These are phyloP conservation scores for Leucogyrophana mollusca DNA, from an alignment of 768 basidiomycete species.

Conservation along the genomic window DNA sequence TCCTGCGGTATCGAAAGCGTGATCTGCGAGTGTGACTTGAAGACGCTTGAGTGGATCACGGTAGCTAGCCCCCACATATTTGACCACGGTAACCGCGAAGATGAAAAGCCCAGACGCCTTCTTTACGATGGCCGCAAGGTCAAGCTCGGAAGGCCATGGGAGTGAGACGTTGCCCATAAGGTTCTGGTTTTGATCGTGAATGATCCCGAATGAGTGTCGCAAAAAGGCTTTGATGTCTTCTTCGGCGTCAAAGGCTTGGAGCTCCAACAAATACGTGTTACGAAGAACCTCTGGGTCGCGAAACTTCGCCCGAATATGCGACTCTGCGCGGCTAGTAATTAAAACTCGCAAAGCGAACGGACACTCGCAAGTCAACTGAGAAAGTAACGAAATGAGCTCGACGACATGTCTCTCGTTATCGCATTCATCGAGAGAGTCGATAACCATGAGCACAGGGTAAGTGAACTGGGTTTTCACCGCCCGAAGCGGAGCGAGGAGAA, in stretches of 20 bases:
- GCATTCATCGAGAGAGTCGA: slow-evolving; percentile 26
- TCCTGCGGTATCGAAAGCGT: background rate
- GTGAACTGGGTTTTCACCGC: slow-evolving; percentile 5
- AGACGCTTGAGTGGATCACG: slow-evolving; percentile 17
- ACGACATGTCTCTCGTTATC: slow-evolving; percentile 22
- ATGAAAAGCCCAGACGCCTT: slow-evolving; percentile 24
- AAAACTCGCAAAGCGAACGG: slow-evolving; percentile 20
- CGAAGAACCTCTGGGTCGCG: slow-evolving; percentile 11
- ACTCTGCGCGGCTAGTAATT: slow-evolving; percentile 19
- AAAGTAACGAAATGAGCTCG: slow-evolving; percentile 23
- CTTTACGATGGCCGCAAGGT: slow-evolving; percentile 16
- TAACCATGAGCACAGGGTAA: slow-evolving; percentile 16
- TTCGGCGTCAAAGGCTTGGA: slow-evolving; percentile 20
- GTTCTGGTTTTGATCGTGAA: slow-evolving; percentile 10
- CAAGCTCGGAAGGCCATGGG: slow-evolving; percentile 22
- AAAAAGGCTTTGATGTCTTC: slow-evolving; percentile 22
- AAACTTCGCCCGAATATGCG: slow-evolving; percentile 18
- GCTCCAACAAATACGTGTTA: slow-evolving; percentile 10
- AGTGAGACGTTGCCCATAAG: slow-evolving; percentile 14
- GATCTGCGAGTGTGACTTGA: slow-evolving; percentile 11
- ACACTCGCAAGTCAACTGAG: slow-evolving; percentile 9
- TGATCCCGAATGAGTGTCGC: slow-evolving; percentile 11
- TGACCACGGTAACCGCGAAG: slow-evolving; percentile 24
- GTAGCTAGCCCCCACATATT: slow-evolving; percentile 19
- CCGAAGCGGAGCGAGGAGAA: slow-evolving; percentile 19